These are phyloP conservation scores for Phanerochaete carnosa DNA, from an alignment of 768 basidiomycete species.

Conservation along the genomic window DNA sequence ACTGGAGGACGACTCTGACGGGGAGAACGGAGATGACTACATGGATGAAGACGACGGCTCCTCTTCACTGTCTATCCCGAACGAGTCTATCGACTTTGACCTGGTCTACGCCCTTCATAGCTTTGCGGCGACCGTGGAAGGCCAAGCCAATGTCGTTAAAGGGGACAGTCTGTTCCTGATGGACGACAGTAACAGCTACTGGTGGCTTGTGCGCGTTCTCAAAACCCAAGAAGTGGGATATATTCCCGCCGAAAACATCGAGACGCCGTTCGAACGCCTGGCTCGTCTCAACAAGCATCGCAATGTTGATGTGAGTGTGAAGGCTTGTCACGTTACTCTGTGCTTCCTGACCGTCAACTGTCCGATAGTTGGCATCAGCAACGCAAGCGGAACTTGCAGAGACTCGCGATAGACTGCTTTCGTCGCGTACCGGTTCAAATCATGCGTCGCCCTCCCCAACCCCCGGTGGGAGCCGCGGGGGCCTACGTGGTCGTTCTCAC, in stretches of 20 bases:
- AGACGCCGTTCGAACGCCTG: slow-evolving; percentile 95
- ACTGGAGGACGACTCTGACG: slow-evolving; percentile 81
- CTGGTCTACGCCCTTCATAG: slow-evolving; percentile 92
- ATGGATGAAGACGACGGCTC: slow-evolving; percentile 76
- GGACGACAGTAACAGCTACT: slow-evolving; percentile 99
- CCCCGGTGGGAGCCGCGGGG: slow-evolving; percentile 29
- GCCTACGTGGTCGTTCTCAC: slow-evolving; percentile 31
- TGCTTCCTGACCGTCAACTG: neutral
- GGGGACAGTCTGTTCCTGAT: slow-evolving; percentile 95
- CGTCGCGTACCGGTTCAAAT: slow-evolving; percentile 45
- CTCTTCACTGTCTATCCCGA: slow-evolving; percentile 82
- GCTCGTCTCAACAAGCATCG: slow-evolving; percentile 95
- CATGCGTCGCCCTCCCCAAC: slow-evolving; percentile 46
- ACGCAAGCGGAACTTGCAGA: slow-evolving; percentile 63
- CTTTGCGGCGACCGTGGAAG: slow-evolving; percentile 97
- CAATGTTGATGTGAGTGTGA: slow-evolving; percentile 83
- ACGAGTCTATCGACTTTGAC: slow-evolving; percentile 92
- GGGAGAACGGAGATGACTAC: slow-evolving; percentile 67
- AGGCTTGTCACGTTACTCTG: slow-evolving; percentile 1
- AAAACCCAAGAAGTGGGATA: slow-evolving; percentile 99
- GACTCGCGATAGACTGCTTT: slow-evolving; percentile 50
- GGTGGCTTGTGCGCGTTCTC: slow-evolving; percentile 99
- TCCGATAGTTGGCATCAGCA: slow-evolving; percentile 62
- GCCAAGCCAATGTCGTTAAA: slow-evolving; percentile 98
- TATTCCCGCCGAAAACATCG: slow-evolving; percentile 98